Percentiles rank a stretch among this genome's conserved stretches.
Evolutionary conservation across 805 yeast species (phyloP).

Genomic region (Candida nemodendra): DNA sequence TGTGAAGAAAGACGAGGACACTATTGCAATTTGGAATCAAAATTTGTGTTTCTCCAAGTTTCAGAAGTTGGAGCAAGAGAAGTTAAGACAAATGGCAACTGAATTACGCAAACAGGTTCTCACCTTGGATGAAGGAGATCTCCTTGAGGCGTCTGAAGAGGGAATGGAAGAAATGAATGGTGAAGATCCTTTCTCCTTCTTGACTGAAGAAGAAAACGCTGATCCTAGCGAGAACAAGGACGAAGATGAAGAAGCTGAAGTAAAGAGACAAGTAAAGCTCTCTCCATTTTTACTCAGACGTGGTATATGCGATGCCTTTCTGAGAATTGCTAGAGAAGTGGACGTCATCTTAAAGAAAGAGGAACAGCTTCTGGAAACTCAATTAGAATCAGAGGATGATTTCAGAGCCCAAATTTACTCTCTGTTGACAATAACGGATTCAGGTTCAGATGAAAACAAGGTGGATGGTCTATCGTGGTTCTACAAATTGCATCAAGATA

Average conservation of each 20-base stretch:
- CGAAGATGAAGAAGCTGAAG: constrained; percentile 13
- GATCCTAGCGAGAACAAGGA: constrained; percentile 20
- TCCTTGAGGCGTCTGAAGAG: constrained; percentile 3
- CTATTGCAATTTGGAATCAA: constrained; percentile 62
- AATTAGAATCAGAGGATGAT: not conserved
- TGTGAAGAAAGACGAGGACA: constrained; percentile 57
- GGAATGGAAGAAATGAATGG: constrained; percentile 8
- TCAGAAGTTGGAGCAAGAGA: constrained; percentile 15
- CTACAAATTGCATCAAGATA: constrained; percentile 46
- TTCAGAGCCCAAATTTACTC: not conserved
- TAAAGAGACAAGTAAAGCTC: constrained; percentile 25
- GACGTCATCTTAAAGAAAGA: constrained; percentile 38
- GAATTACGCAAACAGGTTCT: constrained; percentile 8
- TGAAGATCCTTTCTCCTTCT: constrained; percentile 8
- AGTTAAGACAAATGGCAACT: constrained; percentile 6
- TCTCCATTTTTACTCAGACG: constrained; percentile 46
- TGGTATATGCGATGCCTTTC: constrained; percentile 44
- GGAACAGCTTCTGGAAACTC: constrained; percentile 24
- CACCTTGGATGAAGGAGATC: constrained; percentile 5
- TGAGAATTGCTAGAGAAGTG: constrained; percentile 46
- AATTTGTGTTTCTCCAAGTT: constrained; percentile 38
- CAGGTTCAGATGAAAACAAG: constrained; percentile 37
- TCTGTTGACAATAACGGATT: constrained; percentile 32
- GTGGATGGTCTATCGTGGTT: constrained; percentile 46
- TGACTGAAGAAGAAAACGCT: constrained; percentile 24